Conservation (phyloP, 768 basidiomycete species). For the Boletus sp. region DNA sequence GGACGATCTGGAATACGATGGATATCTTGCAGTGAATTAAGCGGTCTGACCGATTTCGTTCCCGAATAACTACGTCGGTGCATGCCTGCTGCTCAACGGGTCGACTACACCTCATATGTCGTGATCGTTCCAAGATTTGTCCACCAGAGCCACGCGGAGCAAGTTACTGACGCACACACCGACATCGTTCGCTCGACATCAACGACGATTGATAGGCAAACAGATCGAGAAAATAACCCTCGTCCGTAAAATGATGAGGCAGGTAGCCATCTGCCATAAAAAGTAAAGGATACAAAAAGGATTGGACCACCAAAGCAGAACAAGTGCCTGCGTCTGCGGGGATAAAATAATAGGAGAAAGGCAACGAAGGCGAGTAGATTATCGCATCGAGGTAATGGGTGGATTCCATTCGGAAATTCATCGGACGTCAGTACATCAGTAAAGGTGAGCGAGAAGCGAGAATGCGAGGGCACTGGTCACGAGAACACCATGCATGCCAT, state of each 20-base stretch:
- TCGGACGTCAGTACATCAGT: slow-evolving; percentile 13
- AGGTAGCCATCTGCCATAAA: neutral
- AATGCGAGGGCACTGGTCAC: slow-evolving; percentile 11
- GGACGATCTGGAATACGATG: neutral
- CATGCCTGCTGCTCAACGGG: neutral
- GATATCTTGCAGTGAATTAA: too few relatives aligned
- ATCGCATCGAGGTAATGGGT: neutral
- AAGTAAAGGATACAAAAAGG: neutral
- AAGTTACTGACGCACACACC: neutral
- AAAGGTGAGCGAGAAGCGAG: slow-evolving; percentile 16
- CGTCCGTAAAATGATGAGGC: neutral
- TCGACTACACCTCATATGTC: too few relatives aligned
- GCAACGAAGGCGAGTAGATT: neutral
- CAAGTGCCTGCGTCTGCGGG: neutral
- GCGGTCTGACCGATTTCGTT: neutral
- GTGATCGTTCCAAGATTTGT: neutral
- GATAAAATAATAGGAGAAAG: neutral
- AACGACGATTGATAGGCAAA: neutral
- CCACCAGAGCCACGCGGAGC: neutral
- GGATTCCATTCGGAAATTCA: neutral
- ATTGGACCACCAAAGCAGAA: neutral
- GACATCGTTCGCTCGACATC: neutral
- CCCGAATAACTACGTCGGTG: neutral
- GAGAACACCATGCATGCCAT: slow-evolving; percentile 12
- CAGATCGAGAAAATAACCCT: neutral